Evolutionary conservation across 371 early-diverging fungal species (phyloP).

Genomic region (Batrachochytrium dendrobatidis): DNA sequence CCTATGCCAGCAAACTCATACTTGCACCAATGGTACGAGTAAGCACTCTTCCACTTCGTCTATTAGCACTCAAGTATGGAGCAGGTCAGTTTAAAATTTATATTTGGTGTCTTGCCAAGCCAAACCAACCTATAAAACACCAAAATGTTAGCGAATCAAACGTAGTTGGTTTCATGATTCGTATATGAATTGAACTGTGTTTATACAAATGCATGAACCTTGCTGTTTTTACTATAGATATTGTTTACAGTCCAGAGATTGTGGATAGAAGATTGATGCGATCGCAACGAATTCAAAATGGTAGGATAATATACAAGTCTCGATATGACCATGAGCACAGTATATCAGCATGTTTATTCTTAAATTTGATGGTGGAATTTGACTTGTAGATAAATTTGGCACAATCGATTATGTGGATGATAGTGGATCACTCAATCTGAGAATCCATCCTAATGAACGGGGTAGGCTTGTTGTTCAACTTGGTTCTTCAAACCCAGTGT

Average conservation of each 20-base stretch:
- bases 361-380: no score
- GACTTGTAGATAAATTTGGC: slow-evolving; percentile 21
- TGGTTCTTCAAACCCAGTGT: slow-evolving; percentile 71
- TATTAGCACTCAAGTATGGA: slow-evolving; percentile 76
- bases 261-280: slow-evolving; percentile 81
- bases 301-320: slow-evolving; percentile 30
- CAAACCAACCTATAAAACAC: neutral
- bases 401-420: slow-evolving; percentile 34
- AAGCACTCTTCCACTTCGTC: slow-evolving; percentile 81
- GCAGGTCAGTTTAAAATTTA: slow-evolving; percentile 66
- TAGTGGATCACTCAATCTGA: slow-evolving; percentile 20
- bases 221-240: no score
- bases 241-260: slow-evolving; percentile 88
- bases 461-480: slow-evolving; percentile 41
- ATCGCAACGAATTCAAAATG: slow-evolving; percentile 66
- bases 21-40: slow-evolving; percentile 93
- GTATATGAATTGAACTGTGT: no score
- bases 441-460: slow-evolving; percentile 31
- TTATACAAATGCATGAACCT: no score
- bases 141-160: neutral
- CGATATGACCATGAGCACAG: neutral
- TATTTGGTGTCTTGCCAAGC: neutral
- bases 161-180: neutral
- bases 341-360: no score
- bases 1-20: slow-evolving; percentile 47